phyloP scores from a whole-genome alignment of 1,284 basidiomycete species.

The Cronartium ribicola region DNA sequence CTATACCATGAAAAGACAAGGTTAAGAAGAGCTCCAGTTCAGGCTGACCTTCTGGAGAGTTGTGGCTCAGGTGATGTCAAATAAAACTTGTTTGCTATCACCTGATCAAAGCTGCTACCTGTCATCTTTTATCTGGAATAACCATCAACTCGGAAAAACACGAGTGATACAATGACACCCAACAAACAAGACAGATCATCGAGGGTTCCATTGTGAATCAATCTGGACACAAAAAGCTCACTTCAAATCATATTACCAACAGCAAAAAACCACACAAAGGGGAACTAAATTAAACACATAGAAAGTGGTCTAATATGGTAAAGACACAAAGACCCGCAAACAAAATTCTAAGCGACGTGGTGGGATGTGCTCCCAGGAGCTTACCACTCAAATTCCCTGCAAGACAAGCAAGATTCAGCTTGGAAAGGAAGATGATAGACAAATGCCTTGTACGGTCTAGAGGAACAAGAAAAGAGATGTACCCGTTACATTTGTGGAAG shows the following conservation, averaged over 20 bases:
- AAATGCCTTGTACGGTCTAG: neutral
- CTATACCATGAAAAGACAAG: no score
- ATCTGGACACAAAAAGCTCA: neutral
- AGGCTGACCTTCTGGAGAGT: no score
- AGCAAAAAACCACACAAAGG: neutral
- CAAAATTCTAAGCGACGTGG: neutral
- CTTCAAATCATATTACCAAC: neutral
- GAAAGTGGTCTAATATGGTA: neutral
- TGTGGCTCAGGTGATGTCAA: no score
- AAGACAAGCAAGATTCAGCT: neutral
- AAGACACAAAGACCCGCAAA: neutral
- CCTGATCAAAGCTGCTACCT: no score
- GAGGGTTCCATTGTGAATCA: no score
- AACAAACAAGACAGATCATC: no score
- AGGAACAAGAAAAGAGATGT: slow-evolving; percentile 32
- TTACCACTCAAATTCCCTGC: slow-evolving; percentile 12
- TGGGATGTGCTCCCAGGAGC: neutral
- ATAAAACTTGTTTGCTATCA: no score
- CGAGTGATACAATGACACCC: no score
- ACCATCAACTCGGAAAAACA: no score
- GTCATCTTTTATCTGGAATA: no score
- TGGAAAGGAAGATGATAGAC: neutral
- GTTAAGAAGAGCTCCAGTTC: no score
- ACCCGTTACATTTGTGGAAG: slow-evolving; percentile 80
- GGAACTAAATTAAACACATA: neutral